phyloP scores from a whole-genome alignment of 2,329 filamentous ascomycete species.

The Fusarium subtropicale region DNA sequence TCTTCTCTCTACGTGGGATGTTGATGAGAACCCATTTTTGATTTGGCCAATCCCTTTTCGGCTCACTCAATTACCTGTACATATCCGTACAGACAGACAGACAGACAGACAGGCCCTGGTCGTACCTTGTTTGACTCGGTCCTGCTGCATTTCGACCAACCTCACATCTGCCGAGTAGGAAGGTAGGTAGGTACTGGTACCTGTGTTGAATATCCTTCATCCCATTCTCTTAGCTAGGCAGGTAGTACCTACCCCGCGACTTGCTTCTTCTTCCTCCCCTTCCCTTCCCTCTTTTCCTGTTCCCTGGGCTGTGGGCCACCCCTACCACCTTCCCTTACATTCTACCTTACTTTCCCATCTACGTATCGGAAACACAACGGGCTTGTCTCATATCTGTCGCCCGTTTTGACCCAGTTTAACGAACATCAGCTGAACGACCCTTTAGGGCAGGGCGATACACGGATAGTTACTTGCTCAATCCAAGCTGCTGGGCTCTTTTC shows the following conservation, averaged over 20 bases:
- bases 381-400: slow-evolving; percentile 18
- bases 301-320: slow-evolving; percentile 30
- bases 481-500: neutral
- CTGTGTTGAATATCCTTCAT: neutral
- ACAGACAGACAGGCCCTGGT: slow-evolving; percentile 8
- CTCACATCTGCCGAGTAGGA: slow-evolving; percentile 35
- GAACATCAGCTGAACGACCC: slow-evolving; percentile 1
- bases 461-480: slow-evolving; percentile 5
- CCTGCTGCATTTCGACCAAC: slow-evolving; percentile 21
- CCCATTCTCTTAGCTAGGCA: neutral
- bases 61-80: neutral
- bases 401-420: slow-evolving; percentile 8
- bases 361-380: slow-evolving; percentile 36
- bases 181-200: neutral
- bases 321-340: slow-evolving; percentile 17
- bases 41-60: slow-evolving; percentile 22
- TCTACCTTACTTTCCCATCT: slow-evolving; percentile 22
- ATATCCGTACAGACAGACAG: too few species aligned
- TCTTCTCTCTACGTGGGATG: neutral
- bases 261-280: slow-evolving; percentile 12
- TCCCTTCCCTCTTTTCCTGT: slow-evolving; percentile 11
- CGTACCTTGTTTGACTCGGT: slow-evolving; percentile 24
- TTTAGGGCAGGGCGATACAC: slow-evolving; percentile 1
- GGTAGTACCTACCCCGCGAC: slow-evolving; percentile 29
- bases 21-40: neutral